Percentiles rank a stretch among this genome's conserved stretches.
Evolutionary conservation across 768 basidiomycete genomes (phyloP).

Genomic region (Amanita rimosa): DNA sequence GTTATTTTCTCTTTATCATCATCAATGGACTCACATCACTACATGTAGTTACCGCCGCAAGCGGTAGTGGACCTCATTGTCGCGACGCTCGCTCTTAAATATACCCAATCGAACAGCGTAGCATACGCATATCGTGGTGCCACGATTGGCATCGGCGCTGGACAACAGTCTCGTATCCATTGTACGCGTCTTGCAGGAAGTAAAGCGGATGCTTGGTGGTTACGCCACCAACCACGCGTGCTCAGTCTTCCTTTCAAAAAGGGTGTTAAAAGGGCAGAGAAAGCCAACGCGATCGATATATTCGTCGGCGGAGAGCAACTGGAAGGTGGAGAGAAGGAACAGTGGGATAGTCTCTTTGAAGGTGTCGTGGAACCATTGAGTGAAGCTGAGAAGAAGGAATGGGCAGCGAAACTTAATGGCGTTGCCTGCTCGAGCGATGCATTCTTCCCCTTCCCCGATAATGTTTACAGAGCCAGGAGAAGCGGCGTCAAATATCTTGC

Average conservation of each 20-base stretch:
- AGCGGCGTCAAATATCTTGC: slow-evolving; percentile 91
- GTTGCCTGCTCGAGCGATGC: slow-evolving; percentile 74
- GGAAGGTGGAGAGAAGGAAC: slow-evolving; percentile 46
- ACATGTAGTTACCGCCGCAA: slow-evolving; percentile 63
- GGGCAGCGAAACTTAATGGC: slow-evolving; percentile 63
- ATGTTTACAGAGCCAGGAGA: slow-evolving; percentile 86
- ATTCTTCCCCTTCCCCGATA: slow-evolving; percentile 65
- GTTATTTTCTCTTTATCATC: neutral
- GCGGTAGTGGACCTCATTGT: slow-evolving; percentile 91
- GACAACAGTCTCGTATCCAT: slow-evolving; percentile 98
- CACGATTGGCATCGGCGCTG: slow-evolving; percentile 92
- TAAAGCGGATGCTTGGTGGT: slow-evolving; percentile 99
- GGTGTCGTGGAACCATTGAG: slow-evolving; percentile 47
- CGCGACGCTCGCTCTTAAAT: slow-evolving; percentile 93
- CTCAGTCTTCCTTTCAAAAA: slow-evolving; percentile 93
- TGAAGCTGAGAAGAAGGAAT: slow-evolving; percentile 45
- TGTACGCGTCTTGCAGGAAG: slow-evolving; percentile 96
- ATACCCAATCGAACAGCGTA: slow-evolving; percentile 99
- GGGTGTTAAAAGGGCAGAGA: slow-evolving; percentile 95
- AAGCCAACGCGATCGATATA: slow-evolving; percentile 96
- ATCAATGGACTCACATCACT: neutral
- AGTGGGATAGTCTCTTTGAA: slow-evolving; percentile 89
- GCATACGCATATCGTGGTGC: slow-evolving; percentile 89
- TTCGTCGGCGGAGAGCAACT: slow-evolving; percentile 73
- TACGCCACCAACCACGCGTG: slow-evolving; percentile 92